phyloP scores from a whole-genome alignment of 2,329 filamentous ascomycete genomes.

The Cladosporium sp. region DNA sequence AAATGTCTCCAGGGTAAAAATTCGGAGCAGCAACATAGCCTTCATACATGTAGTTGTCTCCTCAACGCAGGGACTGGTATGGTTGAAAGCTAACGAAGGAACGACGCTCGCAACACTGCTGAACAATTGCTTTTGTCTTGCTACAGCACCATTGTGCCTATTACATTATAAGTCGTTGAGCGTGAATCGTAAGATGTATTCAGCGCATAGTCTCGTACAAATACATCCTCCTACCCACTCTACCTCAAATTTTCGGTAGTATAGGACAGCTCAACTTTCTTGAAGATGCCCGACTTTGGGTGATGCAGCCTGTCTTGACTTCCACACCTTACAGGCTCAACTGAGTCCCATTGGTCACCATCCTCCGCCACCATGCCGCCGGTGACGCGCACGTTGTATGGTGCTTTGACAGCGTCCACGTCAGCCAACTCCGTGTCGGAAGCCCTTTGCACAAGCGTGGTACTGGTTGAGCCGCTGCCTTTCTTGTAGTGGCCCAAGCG shows the following conservation, averaged over 20 bases:
- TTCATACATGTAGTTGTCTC: too few species aligned
- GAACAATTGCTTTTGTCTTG: neutral
- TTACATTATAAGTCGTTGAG: neutral
- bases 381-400: conserved; percentile 19
- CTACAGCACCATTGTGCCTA: neutral
- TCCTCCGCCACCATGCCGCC: neutral
- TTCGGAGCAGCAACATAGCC: neutral
- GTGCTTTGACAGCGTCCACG: conserved; percentile 21
- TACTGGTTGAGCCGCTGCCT: neutral
- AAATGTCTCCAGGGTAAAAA: neutral
- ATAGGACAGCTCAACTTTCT: conserved; percentile 16
- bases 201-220: neutral
- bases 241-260: conserved; percentile 26
- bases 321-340: neutral
- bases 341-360: neutral
- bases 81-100: neutral
- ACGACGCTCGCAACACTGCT: neutral
- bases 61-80: neutral
- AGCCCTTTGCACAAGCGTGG: neutral
- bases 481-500: neutral
- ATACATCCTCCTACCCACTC: neutral
- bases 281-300: conserved; percentile 15
- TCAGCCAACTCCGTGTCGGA: neutral
- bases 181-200: neutral
- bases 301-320: conserved; percentile 20